phyloP scores from a whole-genome alignment of 805 yeast species.

The Starmerella davenportii region DNA sequence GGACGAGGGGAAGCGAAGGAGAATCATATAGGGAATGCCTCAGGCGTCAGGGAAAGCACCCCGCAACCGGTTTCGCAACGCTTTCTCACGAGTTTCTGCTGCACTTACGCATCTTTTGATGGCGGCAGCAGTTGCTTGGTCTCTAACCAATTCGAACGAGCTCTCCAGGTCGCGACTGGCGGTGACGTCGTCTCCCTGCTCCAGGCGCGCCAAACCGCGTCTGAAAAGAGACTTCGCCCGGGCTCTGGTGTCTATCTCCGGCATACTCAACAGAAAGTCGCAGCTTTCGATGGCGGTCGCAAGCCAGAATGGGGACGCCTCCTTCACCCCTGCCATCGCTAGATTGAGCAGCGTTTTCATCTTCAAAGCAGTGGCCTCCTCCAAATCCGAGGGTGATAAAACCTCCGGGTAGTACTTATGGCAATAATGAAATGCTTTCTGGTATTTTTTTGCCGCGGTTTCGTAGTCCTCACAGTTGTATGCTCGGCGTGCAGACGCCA shows the following conservation, averaged over 20 bases:
- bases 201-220: conserved; percentile 52
- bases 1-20: too few species aligned
- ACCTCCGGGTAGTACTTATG: conserved; percentile 60
- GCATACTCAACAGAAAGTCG: conserved; percentile 42
- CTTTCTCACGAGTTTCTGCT: neutral
- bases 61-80: neutral
- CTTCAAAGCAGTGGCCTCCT: conserved; percentile 32
- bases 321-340: conserved; percentile 52
- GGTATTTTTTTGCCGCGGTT: conserved; percentile 50
- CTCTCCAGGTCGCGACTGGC: conserved; percentile 47
- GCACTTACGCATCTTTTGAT: conserved; percentile 5
- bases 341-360: conserved; percentile 52
- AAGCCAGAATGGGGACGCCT: conserved; percentile 27
- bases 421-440: conserved; percentile 51
- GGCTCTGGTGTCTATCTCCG: conserved; percentile 42
- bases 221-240: conserved; percentile 74
- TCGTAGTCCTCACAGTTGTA: conserved; percentile 42
- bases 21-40: too few species aligned
- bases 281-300: conserved; percentile 40
- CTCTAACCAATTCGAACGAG: conserved; percentile 27
- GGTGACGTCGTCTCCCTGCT: conserved; percentile 46
- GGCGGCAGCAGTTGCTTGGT: conserved; percentile 8
- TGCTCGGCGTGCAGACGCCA: conserved; percentile 52
- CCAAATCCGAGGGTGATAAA: conserved; percentile 11
- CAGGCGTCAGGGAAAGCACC: conserved; percentile 2